Conservation (phyloP, 192 early-diverging fungal genomes). For the Dispira parvispora region DNA sequence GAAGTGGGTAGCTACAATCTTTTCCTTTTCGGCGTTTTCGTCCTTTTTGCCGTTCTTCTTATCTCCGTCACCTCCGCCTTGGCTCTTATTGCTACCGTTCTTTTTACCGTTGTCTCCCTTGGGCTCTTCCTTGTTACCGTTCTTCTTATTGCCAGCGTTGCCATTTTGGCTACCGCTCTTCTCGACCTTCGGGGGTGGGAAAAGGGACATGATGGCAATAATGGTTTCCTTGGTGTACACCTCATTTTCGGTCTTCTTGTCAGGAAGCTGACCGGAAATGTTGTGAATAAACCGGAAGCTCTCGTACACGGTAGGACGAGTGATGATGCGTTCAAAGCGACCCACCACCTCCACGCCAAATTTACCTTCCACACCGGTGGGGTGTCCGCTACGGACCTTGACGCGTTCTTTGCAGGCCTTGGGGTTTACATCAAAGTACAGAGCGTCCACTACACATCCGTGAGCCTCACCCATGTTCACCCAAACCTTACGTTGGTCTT, state of each 20-base stretch:
- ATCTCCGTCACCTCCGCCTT: conserved; percentile 9
- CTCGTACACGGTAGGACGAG: conserved; percentile 28
- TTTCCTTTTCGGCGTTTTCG: conserved; percentile 13
- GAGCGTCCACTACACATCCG: conserved; percentile 37
- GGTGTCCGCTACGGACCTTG: conserved; percentile 39
- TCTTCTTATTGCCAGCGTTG: conserved; percentile 2
- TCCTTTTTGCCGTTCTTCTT: conserved; percentile 21
- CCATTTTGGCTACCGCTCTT: conserved; percentile 14
- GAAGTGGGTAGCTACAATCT: conserved; percentile 14
- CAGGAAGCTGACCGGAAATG: conserved; percentile 25
- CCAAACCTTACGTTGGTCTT: conserved; percentile 54
- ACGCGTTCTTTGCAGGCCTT: conserved; percentile 48
- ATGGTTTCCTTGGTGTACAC: conserved; percentile 25
- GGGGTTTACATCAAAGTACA: conserved; percentile 46
- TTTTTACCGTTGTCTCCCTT: conserved; percentile 16
- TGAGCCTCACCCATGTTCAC: conserved; percentile 41
- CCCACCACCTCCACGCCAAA: conserved; percentile 42
- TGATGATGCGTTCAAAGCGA: conserved; percentile 32
- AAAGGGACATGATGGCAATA: conserved; percentile 25
- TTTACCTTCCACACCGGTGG: conserved; percentile 49
- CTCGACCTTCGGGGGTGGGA: conserved; percentile 26
- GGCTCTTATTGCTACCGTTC: background rate
- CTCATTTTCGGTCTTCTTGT: conserved; percentile 26
- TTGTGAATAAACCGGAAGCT: conserved; percentile 33
- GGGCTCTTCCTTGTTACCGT: conserved; percentile 17